These are phyloP conservation scores for Saccharomycopsis phalli DNA, from an alignment of 1,139 yeast genomes.

Conservation along the genomic window DNA sequence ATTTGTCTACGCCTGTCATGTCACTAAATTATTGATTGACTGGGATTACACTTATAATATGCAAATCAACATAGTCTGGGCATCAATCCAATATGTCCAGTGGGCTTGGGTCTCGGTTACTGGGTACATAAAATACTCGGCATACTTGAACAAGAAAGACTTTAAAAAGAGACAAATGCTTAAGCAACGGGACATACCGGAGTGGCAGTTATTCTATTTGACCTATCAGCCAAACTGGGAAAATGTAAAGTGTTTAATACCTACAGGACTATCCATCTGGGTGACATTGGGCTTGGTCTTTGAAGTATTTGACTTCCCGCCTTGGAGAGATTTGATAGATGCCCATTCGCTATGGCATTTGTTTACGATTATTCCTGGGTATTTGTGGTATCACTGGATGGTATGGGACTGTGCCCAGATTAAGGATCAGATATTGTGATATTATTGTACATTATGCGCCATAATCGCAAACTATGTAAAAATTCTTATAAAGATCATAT, in stretches of 20 bases:
- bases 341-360: slow-evolving; percentile 95
- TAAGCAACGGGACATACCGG: slow-evolving; percentile 9
- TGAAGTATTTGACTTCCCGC: slow-evolving; percentile 86
- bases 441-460: background rate
- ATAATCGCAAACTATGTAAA: background rate
- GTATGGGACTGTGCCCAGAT: slow-evolving; percentile 26
- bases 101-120: slow-evolving; percentile 34
- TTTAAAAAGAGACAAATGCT: slow-evolving; percentile 16
- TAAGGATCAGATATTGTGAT: slow-evolving; percentile 9
- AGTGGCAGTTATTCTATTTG: slow-evolving; percentile 9
- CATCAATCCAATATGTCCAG: slow-evolving; percentile 58
- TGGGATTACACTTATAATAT: slow-evolving; percentile 94
- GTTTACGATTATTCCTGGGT: slow-evolving; percentile 56
- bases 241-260: slow-evolving; percentile 17
- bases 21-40: slow-evolving; percentile 54
- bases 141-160: slow-evolving; percentile 15
- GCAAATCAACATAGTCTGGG: slow-evolving; percentile 79
- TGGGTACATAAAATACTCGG: slow-evolving; percentile 21
- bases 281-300: slow-evolving; percentile 58
- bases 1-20: slow-evolving; percentile 53
- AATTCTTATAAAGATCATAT: background rate
- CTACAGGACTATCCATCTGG: slow-evolving; percentile 19
- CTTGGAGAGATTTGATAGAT: slow-evolving; percentile 59
- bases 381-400: slow-evolving; percentile 31
- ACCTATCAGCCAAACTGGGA: slow-evolving; percentile 19